Evolutionary conservation across 768 basidiomycete genomes (phyloP), one percentile per base, ranked within the genome.

Genomic region (Dentipellis sp.): DNA sequence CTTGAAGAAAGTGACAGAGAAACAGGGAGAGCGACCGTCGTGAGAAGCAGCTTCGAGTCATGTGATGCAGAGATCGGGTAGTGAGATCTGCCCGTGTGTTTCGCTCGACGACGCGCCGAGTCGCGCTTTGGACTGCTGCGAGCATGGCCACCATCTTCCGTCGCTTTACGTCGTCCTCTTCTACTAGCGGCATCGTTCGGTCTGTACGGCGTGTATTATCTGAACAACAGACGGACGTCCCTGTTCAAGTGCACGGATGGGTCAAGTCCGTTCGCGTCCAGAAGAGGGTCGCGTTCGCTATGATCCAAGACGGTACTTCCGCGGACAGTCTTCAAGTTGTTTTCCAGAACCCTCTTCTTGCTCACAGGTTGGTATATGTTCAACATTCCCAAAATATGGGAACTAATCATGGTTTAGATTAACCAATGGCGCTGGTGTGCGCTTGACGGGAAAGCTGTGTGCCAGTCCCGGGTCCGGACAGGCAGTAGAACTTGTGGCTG

Each of bases 241-340:
- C 38, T 1, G 53, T 75, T 8, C 59, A 70, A 19, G 77, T 94
- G 10, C 81, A 83, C 45, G 94, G 90, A 52, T 95, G 91, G 91
- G 76, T 97, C 55, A 86, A 86, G 63, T 91, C 88, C 2, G 78
- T 94, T 40, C 78, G 93, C 42, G 79, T 82, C 42, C 92, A 95
- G 72, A 95, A 95, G 74, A 83, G 84, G 52, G 77, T 93, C n/a
- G 78, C 90, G 2, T 97, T 97, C 66, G 86, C 84, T 11, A 82
- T 86, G 48, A 70, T 95, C 55, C 83, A 79, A 45, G 94, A 97
- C 69, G 94, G 94, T 3, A 90, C 87, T 54, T 81, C 80, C 2
- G 58, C 77, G 8, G 69, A 74, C n/a, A 82, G 83, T 3, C 64
- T 95, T 29, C 94, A 97, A 67, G 86, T 86, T 1, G 92, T 97